Base-by-base conservation (phyloP, 345 rosid genomes). In the Rubroshorea leprosula region DNA sequence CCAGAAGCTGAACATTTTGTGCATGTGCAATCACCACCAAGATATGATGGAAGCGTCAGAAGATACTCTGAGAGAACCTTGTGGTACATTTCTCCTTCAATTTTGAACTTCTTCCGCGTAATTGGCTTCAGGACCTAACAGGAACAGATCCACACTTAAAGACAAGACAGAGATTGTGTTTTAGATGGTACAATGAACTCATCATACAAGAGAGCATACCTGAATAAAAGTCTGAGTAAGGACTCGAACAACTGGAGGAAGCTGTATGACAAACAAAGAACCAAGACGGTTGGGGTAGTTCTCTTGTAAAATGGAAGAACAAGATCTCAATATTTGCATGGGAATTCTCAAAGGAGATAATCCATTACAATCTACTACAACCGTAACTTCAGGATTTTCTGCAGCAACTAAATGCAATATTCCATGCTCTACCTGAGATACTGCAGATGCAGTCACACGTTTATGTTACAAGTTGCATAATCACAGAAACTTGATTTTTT, bases 391-490 rank as follows among this genome's bases (percentile, higher is more conserved):
- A 12, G 85, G 75, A 62, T 73, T 85, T 56, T 79, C 83, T 1
- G 76, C 73, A 57, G 54, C 72, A 49, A 81, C 65, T 47, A 85
- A 81, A 78, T 75, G 76, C 67, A 83, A 66, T 58, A 85, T 74
- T 22, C 96, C 99, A 15, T 79, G 74, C 68, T 93, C 97, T 26
- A 93, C 94, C 80, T 93, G 97, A 55, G 99, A 89, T 68, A 89
- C 99, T 93, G 83, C 74, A 70, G 26, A 54, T 65, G 58, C 61
- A 60, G n/a, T 53, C 35, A 52, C 5, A 54, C n/a, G 49, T 50
- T 54, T 49, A 48, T 21, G 48, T 21, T 22, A 22, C n/a, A n/a
- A n/a, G 19, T 39, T n/a, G 23, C 35, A 62, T 19, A 6, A 17
- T 51, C n/a, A 57, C 11, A 60, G 60, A 57, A 27, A n/a, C 7